phyloP scores from a whole-genome alignment of 139 green algal species.

The Chlamydomonas applanata region DNA sequence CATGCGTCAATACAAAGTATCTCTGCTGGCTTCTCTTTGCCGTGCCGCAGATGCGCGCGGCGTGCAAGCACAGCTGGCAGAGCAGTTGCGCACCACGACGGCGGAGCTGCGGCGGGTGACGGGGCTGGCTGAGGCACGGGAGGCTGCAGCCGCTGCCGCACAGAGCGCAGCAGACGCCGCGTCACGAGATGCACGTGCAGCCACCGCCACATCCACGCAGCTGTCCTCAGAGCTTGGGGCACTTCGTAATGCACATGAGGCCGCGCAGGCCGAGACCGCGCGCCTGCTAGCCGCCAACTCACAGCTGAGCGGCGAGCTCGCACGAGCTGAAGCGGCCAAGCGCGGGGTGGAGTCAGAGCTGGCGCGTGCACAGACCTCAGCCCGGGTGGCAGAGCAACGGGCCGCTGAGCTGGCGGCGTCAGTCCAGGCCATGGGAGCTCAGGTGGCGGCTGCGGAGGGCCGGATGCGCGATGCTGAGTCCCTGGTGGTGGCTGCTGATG shows the following conservation, averaged over 20 bases:
- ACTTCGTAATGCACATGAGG: too few relatives aligned
- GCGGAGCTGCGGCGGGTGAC: not conserved
- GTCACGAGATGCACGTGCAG: too few relatives aligned
- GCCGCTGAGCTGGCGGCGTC: too few relatives aligned
- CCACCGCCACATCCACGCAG: not conserved
- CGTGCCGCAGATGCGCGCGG: not conserved
- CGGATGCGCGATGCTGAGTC: too few relatives aligned
- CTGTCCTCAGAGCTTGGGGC: not conserved
- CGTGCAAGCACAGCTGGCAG: not conserved
- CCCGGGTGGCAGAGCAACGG: too few relatives aligned
- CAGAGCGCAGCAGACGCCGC: too few relatives aligned
- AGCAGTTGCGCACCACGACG: not conserved
- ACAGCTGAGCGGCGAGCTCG: constrained; percentile 15
- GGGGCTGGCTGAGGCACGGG: not conserved
- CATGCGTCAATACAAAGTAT: not conserved
- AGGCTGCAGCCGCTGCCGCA: too few relatives aligned
- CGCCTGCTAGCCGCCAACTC: not conserved
- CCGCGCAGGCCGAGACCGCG: too few relatives aligned
- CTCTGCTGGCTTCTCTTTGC: not conserved
- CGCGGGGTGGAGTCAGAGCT: not conserved
- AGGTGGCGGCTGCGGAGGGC: too few relatives aligned
- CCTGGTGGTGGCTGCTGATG: too few relatives aligned
- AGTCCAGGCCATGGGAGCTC: too few relatives aligned
- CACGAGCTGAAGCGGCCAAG: not conserved
- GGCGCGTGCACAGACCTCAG: too few relatives aligned